Base-by-base conservation (phyloP, 345 rosid species). In the Eutrema yunnanense region DNA sequence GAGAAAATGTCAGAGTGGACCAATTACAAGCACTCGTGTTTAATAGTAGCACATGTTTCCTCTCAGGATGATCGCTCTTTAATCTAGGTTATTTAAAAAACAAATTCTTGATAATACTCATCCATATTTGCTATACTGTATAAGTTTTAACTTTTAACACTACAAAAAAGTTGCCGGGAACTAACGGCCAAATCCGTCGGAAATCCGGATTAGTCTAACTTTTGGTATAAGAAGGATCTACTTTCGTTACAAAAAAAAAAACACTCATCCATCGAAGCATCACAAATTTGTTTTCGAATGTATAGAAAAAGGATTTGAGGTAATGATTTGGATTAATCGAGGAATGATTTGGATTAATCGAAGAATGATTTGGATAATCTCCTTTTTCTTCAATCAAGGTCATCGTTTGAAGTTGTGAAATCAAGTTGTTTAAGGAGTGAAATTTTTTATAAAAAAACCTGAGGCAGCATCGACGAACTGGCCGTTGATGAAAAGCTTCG, bases 401-500 rank as follows among this genome's bases (percentile, higher is more conserved):
- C 75, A 65, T 49, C 67, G 71, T 55, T 34, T 62, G 52, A 52
- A 53, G 14, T 30, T 71, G 33, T 47, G 72, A 29, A 56, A 46
- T 52, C 8, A 30, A 55, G 54, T 16, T 19, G 22, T 19, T 19
- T 19, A 19, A 19, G 22, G 22, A 19, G 22, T 19, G 22, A 19
- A 19, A 9, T 9, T 16, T 16, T 16, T 16, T 16, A 16, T 16
- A 16, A 16, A 16, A 16, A 16, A 62, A 89, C 96, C 96, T 82
- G 90, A 82, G 57, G 78, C 19, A 27, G 95, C 75, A 66, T 87
- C 95, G 1, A 83, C 72, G 56, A 88, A 88, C 44, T 86, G 75
- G 64, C 92, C 92, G 68, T 84, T 86, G 69, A 91, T 83, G 83
- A 86, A 91, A 48, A 91, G 84, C 69, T 82, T 82, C 1, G 82